Percentiles rank a stretch among this genome's conserved stretches.
Evolutionary conservation across 2,329 filamentous ascomycete species (phyloP).

Genomic region (Phialophora chinensis): DNA sequence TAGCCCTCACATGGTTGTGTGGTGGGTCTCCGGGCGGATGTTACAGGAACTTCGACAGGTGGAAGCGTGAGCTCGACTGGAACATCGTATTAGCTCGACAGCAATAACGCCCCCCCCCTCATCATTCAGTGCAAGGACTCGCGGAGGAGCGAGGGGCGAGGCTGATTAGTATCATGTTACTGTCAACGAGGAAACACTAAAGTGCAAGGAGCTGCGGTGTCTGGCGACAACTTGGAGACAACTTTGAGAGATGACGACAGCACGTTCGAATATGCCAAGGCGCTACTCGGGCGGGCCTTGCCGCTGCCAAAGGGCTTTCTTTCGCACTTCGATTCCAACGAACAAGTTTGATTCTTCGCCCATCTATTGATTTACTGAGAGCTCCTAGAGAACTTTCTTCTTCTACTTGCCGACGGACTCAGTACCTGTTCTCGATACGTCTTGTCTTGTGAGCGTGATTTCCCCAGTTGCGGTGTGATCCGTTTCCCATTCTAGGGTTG

Average conservation of each 20-base stretch:
- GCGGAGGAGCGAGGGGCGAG: not conserved
- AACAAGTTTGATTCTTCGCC: not conserved
- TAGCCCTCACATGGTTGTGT: not conserved
- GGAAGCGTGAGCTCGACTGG: not conserved
- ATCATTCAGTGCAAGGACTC: no score
- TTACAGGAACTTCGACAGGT: not conserved
- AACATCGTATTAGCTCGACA: not conserved
- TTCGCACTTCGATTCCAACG: not conserved
- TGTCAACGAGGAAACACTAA: not conserved
- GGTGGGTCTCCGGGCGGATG: slow-evolving; percentile 1
- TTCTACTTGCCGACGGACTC: not conserved
- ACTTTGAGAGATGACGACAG: not conserved
- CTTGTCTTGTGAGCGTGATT: no score
- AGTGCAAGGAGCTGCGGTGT: not conserved
- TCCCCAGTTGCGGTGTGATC: not conserved
- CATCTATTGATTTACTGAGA: not conserved
- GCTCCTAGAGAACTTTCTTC: not conserved
- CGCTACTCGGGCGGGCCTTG: not conserved
- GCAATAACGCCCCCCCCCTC: not conserved
- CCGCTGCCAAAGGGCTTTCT: not conserved
- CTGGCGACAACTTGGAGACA: not conserved
- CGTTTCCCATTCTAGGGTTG: not conserved
- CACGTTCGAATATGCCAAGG: slow-evolving; percentile 1
- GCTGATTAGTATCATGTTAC: not conserved
- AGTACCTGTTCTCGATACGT: no score